Evolutionary conservation across 2,329 filamentous ascomycete genomes (phyloP), one percentile per base, ranked within the genome.

Genomic region (Fusarium nygamai): DNA sequence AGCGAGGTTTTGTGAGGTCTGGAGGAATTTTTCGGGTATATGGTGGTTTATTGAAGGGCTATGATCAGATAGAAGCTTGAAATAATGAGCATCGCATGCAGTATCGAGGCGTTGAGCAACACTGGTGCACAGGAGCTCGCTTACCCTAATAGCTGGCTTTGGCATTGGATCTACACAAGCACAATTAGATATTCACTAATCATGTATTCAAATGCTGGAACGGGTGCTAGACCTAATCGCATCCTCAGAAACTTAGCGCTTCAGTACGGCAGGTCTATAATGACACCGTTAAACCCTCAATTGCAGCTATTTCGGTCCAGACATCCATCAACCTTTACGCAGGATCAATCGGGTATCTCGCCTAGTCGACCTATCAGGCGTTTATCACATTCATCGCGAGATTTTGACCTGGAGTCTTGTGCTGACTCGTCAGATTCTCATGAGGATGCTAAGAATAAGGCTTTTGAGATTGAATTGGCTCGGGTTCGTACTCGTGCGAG

Each of bases 61-160:
- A n/a, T n/a, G 9, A 16, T 12, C 7, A 16, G 22, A 19, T n/a
- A 4, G 2, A 9, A 34, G 6, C 9, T 24, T 12, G 2, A 6
- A 3, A 24, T 8, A 19, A 14, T 20, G 8, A n/a, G 11, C 4
- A 20, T 34, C 1, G 4, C 3, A 17, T 20, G 6, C 3, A 16
- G 4, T 10, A 8, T 3, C 10, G 3, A 3, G 3, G 9, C 11
- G 8, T 14, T 8, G 17, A 9, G 19, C 8, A n/a, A 34, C n/a
- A 6, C 17, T 24, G 17, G 20, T 17, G 7, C 29, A 22, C 12
- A n/a, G 1, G 22, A 24, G 4, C 8, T 0, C 9, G 10, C 12
- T 27, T 4, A 19, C n/a, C 31, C 9, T n/a, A 1, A 20, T 2
- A 36, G 17, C 13, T 27, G 17, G 17, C 6, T 8, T 11, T 11